Percentiles rank a stretch among this genome's conserved stretches.
Evolutionary conservation across 257 asterid genomes (phyloP).

Genomic region (Rubia yunnanensis): DNA sequence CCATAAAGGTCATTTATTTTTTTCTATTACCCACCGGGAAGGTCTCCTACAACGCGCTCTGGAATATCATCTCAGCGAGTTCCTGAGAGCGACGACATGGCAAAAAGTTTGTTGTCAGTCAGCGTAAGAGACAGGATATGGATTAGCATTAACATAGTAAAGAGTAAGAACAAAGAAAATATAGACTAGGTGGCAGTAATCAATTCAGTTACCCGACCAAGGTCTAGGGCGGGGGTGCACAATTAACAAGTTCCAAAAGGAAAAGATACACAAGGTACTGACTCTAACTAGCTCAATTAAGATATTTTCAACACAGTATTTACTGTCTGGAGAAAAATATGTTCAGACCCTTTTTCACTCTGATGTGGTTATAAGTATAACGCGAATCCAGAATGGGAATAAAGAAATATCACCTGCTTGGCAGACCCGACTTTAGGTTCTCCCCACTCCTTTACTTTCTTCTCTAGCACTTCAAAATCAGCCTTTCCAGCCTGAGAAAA

Average conservation of each 20-base stretch:
- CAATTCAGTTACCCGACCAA: too few relatives aligned
- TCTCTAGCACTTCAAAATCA: constrained; percentile 74
- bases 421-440: constrained; percentile 84
- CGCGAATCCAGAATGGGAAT: not conserved
- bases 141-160: not conserved
- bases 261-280: too few relatives aligned
- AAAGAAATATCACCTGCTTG: constrained; percentile 52
- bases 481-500: constrained; percentile 76
- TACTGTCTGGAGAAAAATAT: too few relatives aligned
- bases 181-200: not conserved
- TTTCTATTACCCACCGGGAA: not conserved
- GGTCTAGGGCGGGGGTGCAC: too few relatives aligned
- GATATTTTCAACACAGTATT: not conserved
- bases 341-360: not conserved
- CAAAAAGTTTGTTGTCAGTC: not conserved
- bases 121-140: not conserved
- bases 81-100: constrained; percentile 36
- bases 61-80: constrained; percentile 87
- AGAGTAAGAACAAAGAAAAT: not conserved
- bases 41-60: constrained; percentile 43
- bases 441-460: constrained; percentile 80
- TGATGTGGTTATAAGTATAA: not conserved
- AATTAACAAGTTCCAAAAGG: too few relatives aligned
- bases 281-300: too few relatives aligned
- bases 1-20: not conserved